phyloP scores from a whole-genome alignment of 2,329 filamentous ascomycete species.

The Cercospora citrullina region DNA sequence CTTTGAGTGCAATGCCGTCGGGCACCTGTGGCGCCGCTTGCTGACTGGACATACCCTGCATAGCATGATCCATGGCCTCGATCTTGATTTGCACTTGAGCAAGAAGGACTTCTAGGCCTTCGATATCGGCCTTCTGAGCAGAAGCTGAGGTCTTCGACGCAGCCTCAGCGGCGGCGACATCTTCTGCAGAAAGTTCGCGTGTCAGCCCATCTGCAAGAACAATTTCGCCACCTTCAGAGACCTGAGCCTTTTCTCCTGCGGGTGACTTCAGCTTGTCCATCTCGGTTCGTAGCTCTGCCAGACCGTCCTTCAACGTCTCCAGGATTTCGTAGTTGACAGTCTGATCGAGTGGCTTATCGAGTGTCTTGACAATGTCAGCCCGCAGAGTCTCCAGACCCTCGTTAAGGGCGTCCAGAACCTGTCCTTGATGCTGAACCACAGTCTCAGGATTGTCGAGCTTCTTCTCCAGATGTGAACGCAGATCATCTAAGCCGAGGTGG shows the following conservation, averaged over 20 bases:
- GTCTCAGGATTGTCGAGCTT: slow-evolving; percentile 57
- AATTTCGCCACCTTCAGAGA: slow-evolving; percentile 55
- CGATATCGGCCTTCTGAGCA: slow-evolving; percentile 66
- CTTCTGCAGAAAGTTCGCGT: slow-evolving; percentile 46
- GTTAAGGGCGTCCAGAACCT: slow-evolving; percentile 62
- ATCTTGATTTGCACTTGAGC: slow-evolving; percentile 81
- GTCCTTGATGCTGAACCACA: slow-evolving; percentile 53
- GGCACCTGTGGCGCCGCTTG: slow-evolving; percentile 40
- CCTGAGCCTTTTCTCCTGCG: slow-evolving; percentile 12
- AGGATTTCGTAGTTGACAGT: slow-evolving; percentile 87
- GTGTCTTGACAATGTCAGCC: slow-evolving; percentile 70
- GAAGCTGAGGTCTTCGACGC: slow-evolving; percentile 18
- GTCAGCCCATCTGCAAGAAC: slow-evolving; percentile 54
- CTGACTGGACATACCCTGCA: slow-evolving; percentile 48
- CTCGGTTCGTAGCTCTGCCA: slow-evolving; percentile 73
- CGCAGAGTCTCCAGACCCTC: slow-evolving; percentile 74
- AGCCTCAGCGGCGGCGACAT: slow-evolving; percentile 29
- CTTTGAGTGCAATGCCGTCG: slow-evolving; percentile 47
- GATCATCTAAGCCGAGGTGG: slow-evolving; percentile 52
- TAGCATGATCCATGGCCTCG: slow-evolving; percentile 66
- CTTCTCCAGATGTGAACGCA: slow-evolving; percentile 52
- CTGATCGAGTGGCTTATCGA: slow-evolving; percentile 77
- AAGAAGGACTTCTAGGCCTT: slow-evolving; percentile 81
- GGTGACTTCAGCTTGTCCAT: slow-evolving; percentile 63
- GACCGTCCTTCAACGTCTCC: slow-evolving; percentile 79